Conservation (phyloP, 345 rosid species). For the Cardamine occulta region DNA sequence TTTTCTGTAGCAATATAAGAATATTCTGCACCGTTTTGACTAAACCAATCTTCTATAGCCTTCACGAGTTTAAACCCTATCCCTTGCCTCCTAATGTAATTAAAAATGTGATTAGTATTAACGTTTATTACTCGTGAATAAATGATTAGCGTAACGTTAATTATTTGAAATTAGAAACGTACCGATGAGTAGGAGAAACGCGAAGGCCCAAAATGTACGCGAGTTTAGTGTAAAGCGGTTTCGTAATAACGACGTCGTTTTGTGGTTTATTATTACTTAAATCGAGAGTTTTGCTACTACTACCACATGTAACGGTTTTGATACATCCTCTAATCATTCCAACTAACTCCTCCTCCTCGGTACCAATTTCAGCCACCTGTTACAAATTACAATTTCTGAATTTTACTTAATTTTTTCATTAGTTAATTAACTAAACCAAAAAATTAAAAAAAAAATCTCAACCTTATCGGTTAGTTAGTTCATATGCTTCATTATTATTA, state of each 20-base stretch:
- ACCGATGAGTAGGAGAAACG: constrained; percentile 89
- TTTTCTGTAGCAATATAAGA: constrained; percentile 89
- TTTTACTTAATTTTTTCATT: neutral
- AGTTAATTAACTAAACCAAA: neutral
- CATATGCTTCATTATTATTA: neutral
- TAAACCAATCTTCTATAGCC: constrained; percentile 76
- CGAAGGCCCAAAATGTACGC: constrained; percentile 93
- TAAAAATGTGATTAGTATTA: constrained; percentile 1
- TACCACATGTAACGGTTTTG: constrained; percentile 94
- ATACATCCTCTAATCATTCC: constrained; percentile 94
- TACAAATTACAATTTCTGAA: constrained; percentile 7
- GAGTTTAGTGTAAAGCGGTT: constrained; percentile 63
- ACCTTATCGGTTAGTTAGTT: neutral
- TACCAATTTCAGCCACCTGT: constrained; percentile 81
- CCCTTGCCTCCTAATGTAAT: constrained; percentile 74
- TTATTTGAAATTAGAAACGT: neutral
- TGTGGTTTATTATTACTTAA: neutral
- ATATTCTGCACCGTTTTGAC: constrained; percentile 78
- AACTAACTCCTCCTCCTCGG: constrained; percentile 55
- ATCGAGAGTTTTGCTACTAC: constrained; percentile 50
- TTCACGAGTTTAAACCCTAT: constrained; percentile 70
- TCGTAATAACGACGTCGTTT: constrained; percentile 13
- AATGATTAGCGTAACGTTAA: neutral
- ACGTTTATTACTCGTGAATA: constrained; percentile 9
- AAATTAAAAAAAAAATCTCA: neutral